A percentile compares a stretch with the other conserved stretches of the same genome.
These are phyloP conservation scores for Aphanomyces astaci DNA, from an alignment of 352 stramenopile genomes.

Conservation along the genomic window DNA sequence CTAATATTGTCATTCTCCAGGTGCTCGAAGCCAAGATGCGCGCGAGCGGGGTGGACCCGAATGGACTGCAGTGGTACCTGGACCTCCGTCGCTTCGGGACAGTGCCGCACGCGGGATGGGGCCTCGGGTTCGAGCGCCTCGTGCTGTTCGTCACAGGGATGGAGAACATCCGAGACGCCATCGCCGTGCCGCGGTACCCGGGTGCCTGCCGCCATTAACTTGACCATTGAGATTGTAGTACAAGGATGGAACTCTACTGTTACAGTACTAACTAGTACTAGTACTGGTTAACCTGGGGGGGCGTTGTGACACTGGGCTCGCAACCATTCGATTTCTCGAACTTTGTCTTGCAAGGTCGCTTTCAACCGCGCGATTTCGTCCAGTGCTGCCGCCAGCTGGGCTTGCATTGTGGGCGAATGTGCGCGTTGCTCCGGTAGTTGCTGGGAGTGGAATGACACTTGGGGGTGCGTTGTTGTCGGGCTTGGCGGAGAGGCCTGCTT, in stretches of 20 bases:
- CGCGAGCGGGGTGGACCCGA: constrained; percentile 34
- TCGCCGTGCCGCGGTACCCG: constrained; percentile 94
- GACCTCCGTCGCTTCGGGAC: constrained; percentile 95
- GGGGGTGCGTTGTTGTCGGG: not conserved
- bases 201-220: constrained; percentile 91
- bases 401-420: not conserved
- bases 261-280: too few species aligned
- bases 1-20: too few species aligned
- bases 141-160: constrained; percentile 97
- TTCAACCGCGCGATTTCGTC: constrained; percentile 1
- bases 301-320: not conserved
- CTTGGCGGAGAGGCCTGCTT: not conserved
- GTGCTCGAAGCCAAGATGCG: constrained; percentile 55
- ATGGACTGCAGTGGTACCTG: constrained; percentile 93
- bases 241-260: too few species aligned
- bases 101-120: constrained; percentile 96
- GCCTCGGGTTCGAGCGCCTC: constrained; percentile 96
- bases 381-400: not conserved
- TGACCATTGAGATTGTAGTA: not conserved
- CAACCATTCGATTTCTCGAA: constrained; percentile 6
- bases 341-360: not conserved
- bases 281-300: too few species aligned
- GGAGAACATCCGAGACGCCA: constrained; percentile 98
- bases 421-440: not conserved
- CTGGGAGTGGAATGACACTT: not conserved